Evolutionary conservation across 345 rosid species (phyloP).

Genomic region (Erucastrum elatum): DNA sequence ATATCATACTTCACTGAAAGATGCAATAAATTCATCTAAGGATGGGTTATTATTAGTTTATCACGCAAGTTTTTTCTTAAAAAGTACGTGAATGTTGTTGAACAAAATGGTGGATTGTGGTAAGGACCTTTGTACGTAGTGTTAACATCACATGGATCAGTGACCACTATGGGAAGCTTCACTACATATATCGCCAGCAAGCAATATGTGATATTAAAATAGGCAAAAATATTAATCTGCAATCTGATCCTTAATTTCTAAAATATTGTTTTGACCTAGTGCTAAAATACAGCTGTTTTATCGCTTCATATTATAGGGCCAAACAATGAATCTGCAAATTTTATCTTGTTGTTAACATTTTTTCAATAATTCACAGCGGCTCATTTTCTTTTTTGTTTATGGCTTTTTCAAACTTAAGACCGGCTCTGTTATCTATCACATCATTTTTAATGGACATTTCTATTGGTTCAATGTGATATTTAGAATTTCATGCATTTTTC

Average conservation of each 20-base stretch:
- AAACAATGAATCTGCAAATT: not conserved
- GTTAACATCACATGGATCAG: constrained; percentile 23
- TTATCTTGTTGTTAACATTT: not conserved
- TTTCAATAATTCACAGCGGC: not conserved
- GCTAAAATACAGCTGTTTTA: not conserved
- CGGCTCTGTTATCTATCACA: not conserved
- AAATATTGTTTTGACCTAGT: not conserved
- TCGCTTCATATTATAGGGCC: not conserved
- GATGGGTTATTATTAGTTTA: too few relatives aligned
- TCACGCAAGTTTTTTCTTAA: not conserved
- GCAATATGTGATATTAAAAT: not conserved
- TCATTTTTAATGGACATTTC: not conserved
- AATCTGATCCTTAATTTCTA: not conserved
- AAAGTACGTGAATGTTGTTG: not conserved
- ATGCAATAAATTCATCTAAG: not conserved
- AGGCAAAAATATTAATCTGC: not conserved
- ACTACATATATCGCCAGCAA: not conserved
- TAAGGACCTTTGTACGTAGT: constrained; percentile 24
- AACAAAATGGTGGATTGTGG: constrained; percentile 7
- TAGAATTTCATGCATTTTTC: not conserved
- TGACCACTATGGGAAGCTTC: constrained; percentile 22
- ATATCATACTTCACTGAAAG: not conserved
- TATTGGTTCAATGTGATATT: not conserved
- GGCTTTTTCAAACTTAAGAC: not conserved
- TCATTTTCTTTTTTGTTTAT: not conserved